Evolutionary conservation across 2,329 filamentous ascomycete species (phyloP).

Genomic region (Blastomyces percursus): DNA sequence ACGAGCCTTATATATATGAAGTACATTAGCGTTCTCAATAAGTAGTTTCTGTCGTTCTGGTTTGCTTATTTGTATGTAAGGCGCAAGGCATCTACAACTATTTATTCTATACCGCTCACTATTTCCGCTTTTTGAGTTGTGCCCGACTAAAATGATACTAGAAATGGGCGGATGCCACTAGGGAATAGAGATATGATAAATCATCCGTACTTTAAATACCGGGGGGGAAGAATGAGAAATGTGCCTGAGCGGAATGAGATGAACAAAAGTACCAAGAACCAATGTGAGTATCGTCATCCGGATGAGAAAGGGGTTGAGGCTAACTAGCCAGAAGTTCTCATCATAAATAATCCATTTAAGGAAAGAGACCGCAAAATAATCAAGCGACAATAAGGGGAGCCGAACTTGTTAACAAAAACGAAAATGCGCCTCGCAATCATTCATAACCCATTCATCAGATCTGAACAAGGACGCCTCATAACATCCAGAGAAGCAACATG

Average conservation of each 20-base stretch:
- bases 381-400: neutral
- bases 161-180: neutral
- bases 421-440: neutral
- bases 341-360: neutral
- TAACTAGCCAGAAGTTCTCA: neutral
- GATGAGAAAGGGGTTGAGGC: neutral
- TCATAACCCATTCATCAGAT: neutral
- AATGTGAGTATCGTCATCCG: neutral
- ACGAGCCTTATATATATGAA: neutral
- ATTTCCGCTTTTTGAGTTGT: neutral
- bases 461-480: neutral
- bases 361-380: neutral
- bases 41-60: conserved; percentile 15
- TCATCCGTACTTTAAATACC: neutral
- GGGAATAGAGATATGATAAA: neutral
- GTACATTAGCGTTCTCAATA: conserved; percentile 5
- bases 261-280: neutral
- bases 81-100: neutral
- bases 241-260: neutral
- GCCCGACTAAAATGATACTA: neutral
- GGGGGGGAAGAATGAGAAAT: neutral
- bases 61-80: conserved; percentile 8
- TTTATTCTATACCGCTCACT: neutral
- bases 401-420: neutral
- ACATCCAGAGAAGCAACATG: neutral